These are phyloP conservation scores for Wallacemonas collosoma DNA, from an alignment of 208 protist species.

Conservation along the genomic window DNA sequence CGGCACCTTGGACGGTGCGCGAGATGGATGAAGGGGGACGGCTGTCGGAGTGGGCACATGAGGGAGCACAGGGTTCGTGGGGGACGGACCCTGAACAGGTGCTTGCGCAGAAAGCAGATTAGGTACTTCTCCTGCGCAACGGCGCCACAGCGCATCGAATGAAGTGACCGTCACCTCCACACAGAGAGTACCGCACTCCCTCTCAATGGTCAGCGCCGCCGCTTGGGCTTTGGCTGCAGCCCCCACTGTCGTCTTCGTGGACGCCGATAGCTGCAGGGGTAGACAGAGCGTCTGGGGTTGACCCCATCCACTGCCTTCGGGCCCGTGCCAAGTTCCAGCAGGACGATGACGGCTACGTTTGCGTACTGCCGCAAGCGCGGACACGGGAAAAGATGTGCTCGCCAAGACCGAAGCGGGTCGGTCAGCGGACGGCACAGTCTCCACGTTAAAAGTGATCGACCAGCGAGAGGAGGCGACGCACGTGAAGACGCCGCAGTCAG, in stretches of 20 bases:
- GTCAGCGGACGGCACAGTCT: not conserved
- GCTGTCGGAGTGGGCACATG: too few species aligned
- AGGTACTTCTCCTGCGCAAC: too few species aligned
- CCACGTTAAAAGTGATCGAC: slow-evolving; percentile 1
- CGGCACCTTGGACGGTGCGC: too few species aligned
- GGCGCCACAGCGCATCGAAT: not conserved
- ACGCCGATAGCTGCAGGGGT: not conserved
- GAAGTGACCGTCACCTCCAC: slow-evolving; percentile 11
- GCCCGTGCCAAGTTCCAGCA: too few species aligned
- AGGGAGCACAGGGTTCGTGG: too few species aligned
- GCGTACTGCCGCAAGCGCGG: not conserved
- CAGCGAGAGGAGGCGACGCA: not conserved
- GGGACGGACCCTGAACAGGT: too few species aligned
- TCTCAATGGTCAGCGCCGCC: not conserved
- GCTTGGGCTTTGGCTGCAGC: not conserved
- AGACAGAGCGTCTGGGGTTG: slow-evolving; percentile 4
- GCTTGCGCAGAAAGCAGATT: too few species aligned
- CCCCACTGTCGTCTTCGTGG: not conserved
- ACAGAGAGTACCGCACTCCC: slow-evolving; percentile 13
- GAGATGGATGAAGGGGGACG: too few species aligned
- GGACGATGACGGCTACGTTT: not conserved
- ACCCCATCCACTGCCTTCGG: not conserved
- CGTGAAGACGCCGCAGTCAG: not conserved
- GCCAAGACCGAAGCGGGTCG: not conserved
- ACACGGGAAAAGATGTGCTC: not conserved